Evolutionary conservation across 371 early-diverging fungal species (phyloP), one percentile per base, ranked within the genome.

Genomic region (Mortierella sp.): DNA sequence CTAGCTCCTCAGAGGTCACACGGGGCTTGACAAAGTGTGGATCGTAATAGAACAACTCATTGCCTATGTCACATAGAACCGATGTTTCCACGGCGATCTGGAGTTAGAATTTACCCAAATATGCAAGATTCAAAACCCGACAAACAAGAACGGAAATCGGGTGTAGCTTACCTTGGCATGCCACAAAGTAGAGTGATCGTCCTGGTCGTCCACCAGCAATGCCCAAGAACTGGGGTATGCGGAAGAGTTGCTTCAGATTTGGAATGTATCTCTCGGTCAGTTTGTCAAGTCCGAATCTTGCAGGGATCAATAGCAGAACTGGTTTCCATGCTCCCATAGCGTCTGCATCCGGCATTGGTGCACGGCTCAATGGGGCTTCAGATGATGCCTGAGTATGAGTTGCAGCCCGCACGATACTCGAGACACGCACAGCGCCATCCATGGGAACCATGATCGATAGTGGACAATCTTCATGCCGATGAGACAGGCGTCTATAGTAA

Each of bases 41-140:
- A 73, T 98, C 98, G 28, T 95, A 80, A 71, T 95, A 98, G n/a
- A 96, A 83, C 12, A 98, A 73, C 27, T 93, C 87, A 68, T 91
- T 83, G 6, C 87, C 92, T 87, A 55, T 40, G 22, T 22, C 22
- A 31, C 46, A 14, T 50, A 63, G 8, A 39, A 61, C 31, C 28
- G 50, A 28, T 3, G 29, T n/a, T n/a, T n/a, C n/a, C n/a, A n/a
- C n/a, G n/a, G n/a, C n/a, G n/a, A n/a, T n/a, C n/a, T n/a, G n/a
- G n/a, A n/a, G n/a, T n/a, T 1, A 37, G 19, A 7, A 94, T 95
- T 65, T 88, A 81, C 9, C 95, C 94, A 28, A 86, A 84, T 72
- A 1, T 58, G 67, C 64, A n/a, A n/a, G n/a, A n/a, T n/a, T n/a
- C n/a, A n/a, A n/a, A n/a, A n/a, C n/a, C n/a, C n/a, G n/a, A n/a